Evolutionary conservation across 257 asterid species (phyloP).

Genomic region (Fraxinus americana): DNA sequence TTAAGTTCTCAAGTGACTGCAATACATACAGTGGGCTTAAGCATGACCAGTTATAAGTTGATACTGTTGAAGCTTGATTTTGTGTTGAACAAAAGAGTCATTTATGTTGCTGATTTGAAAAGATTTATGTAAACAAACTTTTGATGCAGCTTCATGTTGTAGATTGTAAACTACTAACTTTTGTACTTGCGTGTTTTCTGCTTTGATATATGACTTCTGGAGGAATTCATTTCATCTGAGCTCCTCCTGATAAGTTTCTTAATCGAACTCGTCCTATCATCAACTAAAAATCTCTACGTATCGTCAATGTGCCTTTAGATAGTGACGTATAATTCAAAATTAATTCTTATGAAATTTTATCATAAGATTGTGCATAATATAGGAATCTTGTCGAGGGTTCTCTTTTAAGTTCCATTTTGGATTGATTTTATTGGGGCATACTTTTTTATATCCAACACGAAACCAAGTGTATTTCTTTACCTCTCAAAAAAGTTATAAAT

Average conservation of each 20-base stretch:
- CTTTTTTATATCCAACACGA: background rate
- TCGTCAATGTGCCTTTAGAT: background rate
- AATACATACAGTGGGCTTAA: slow-evolving; percentile 11
- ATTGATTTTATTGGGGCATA: background rate
- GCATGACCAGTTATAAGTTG: background rate
- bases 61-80: background rate
- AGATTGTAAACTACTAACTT: background rate
- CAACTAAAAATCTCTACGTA: background rate
- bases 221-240: background rate
- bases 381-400: too few relatives aligned
- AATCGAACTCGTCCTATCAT: background rate
- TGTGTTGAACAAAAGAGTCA: slow-evolving; percentile 17
- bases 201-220: background rate
- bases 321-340: too few relatives aligned
- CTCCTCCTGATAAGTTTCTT: background rate
- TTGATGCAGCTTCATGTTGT: background rate
- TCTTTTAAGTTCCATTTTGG: too few relatives aligned
- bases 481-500: background rate
- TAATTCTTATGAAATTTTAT: too few relatives aligned
- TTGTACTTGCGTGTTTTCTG: background rate
- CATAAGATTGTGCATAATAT: too few relatives aligned
- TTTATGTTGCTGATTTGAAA: slow-evolving; percentile 3
- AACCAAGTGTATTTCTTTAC: background rate
- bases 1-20: slow-evolving; percentile 12
- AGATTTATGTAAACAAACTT: background rate